A percentile compares a stretch with the other conserved stretches of the same genome.
phyloP scores from a whole-genome alignment of 78 protist species.

The Tieghemostelium lacteum region DNA sequence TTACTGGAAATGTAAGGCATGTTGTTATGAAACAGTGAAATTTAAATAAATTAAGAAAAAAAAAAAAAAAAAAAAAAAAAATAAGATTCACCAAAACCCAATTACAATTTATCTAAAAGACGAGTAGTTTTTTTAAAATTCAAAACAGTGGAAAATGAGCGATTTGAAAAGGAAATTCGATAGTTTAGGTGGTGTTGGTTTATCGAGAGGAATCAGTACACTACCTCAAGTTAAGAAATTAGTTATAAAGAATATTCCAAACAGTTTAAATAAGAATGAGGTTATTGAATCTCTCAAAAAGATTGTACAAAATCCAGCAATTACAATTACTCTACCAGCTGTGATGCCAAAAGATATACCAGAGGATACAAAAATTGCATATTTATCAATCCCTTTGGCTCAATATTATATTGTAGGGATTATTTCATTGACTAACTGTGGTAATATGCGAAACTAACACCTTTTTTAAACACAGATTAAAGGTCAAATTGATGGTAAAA shows the following conservation, averaged over 20 bases:
- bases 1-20: neutral
- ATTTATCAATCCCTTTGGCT: slow-evolving; percentile 8
- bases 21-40: neutral
- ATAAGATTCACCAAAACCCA: too few species aligned
- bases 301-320: slow-evolving; percentile 18
- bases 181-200: neutral
- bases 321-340: slow-evolving; percentile 44
- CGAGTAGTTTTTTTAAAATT: too few species aligned
- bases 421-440: neutral
- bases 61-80: slow-evolving; percentile 3
- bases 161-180: neutral
- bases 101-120: too few species aligned
- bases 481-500: slow-evolving; percentile 6
- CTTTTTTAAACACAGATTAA: neutral
- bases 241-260: slow-evolving; percentile 59
- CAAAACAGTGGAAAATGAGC: neutral
- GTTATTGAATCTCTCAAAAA: slow-evolving; percentile 45
- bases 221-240: slow-evolving; percentile 4
- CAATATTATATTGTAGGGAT: slow-evolving; percentile 13
- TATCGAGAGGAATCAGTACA: neutral
- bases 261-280: slow-evolving; percentile 3
- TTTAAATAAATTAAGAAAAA: neutral
- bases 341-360: slow-evolving; percentile 23
- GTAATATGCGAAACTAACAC: neutral
- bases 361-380: slow-evolving; percentile 43